Base-by-base conservation (phyloP, 2,329 filamentous ascomycete species). In the Cladosporium phlei region DNA sequence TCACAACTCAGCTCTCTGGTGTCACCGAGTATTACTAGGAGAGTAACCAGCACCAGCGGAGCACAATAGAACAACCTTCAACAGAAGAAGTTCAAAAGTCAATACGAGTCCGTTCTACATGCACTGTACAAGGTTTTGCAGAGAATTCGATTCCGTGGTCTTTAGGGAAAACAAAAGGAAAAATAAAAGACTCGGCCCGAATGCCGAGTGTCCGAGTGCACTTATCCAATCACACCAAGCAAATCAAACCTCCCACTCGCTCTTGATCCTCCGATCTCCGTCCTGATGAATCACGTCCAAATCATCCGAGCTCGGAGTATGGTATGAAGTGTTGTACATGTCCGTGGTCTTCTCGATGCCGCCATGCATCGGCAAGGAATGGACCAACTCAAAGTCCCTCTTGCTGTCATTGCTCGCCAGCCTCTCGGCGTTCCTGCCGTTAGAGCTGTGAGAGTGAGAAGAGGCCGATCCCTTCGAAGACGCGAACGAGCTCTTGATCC, bases 281-380 rank as follows among this genome's bases (percentile, higher is more conserved):
- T 14, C 8, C 3, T 30, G 27, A 9, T 22, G 16, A 2, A 42
- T 14, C 12, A 42, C 5, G 12, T 29, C 17, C n/a, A 30, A 19
- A 42, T 42, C 17, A 20, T 40, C 38, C 4, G 22, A 17, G 38
- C 38, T 42, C 27, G 12, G 1, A 5, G 4, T 17, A 7, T 30
- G 7, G 1, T 21, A 11, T 10, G 38, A 19, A 3, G 27, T 16
- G n/a, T 29, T 29, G 11, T 42, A 32, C 1, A 30, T 20, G 11
- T 29, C 20, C 6, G 27, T 17, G 14, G 38, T 42, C 27, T 42
- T 42, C 38, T 30, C 25, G 12, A 42, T 42, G 2, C 38, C 28
- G 17, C 38, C 27, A 22, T 42, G 12, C 19, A 22, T 24, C 11
- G 7, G 11, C 20, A 4, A 12, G 4, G 5, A 8, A 4, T 29